phyloP scores from a whole-genome alignment of 805 yeast species.

The Metschnikowia amazonensis region DNA sequence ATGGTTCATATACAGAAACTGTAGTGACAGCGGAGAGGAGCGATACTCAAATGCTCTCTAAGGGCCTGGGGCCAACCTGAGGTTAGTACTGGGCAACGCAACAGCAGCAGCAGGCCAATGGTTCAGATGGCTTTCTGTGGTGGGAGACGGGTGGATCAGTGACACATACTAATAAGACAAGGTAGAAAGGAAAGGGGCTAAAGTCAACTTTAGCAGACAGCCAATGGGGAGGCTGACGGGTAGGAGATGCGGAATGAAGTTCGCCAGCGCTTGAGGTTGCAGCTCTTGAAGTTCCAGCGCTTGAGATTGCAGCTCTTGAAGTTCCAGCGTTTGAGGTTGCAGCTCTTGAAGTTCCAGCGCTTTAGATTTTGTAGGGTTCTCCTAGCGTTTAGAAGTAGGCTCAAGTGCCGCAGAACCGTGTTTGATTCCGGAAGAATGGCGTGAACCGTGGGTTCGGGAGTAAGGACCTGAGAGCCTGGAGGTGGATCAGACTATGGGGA shows the following conservation, averaged over 20 bases:
- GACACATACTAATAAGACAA: slow-evolving; percentile 4
- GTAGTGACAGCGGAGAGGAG: slow-evolving; percentile 8
- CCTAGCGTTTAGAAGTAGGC: not conserved
- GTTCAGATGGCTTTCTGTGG: not conserved
- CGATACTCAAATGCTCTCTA: slow-evolving; percentile 21
- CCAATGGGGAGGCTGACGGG: too few relatives aligned
- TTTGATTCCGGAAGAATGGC: too few relatives aligned
- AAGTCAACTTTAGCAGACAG: not conserved
- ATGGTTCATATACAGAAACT: slow-evolving; percentile 1
- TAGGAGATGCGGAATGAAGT: too few relatives aligned
- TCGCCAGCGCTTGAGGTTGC: too few relatives aligned
- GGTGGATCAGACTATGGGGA: too few relatives aligned
- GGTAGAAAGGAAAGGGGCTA: slow-evolving; percentile 2
- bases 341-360: too few relatives aligned
- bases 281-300: too few relatives aligned
- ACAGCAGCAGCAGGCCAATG: not conserved
- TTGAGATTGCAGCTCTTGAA: too few relatives aligned
- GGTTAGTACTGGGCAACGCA: slow-evolving; percentile 1
- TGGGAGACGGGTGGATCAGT: not conserved
- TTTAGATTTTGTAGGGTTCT: too few relatives aligned
- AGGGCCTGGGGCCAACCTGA: slow-evolving; percentile 1
- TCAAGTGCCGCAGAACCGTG: not conserved
- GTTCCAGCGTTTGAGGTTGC: too few relatives aligned
- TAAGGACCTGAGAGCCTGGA: too few relatives aligned
- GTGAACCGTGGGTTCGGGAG: too few relatives aligned